Base-by-base conservation (phyloP, 2,329 filamentous ascomycete genomes). In the Fusarium cicatricum region DNA sequence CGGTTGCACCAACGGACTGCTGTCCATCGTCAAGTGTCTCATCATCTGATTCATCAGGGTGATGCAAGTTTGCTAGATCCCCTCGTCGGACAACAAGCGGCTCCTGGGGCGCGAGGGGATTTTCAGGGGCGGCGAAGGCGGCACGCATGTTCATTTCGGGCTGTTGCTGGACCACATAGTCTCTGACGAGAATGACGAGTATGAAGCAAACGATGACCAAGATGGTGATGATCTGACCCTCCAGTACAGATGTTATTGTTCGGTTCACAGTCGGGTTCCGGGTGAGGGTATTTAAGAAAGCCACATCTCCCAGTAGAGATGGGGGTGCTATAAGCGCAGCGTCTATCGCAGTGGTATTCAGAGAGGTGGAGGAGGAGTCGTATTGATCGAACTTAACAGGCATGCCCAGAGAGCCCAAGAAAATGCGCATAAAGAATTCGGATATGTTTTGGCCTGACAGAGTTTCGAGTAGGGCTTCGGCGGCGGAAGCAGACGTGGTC, bases 81-180 rank as follows among this genome's bases (percentile, higher is more conserved):
- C 67, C 67, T 11, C 55, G 59, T 19, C 64, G 65, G 15, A 70
- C 57, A 36, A 61, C 57, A 29, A 66, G 60, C 10, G 65, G 64
- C 28, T 70, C 69, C 23, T 64, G 65, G n/a, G 60, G 52, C 8
- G 52, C 57, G 3, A 70, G 57, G 5, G 70, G 67, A 28, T 74
- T 70, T 31, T 73, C 74, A 12, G 69, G 68, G 8, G 79, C 83
- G 11, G 82, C 85, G 69, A 87, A 84, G 4, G 84, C 85, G 9
- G 83, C 88, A 1, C 87, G 89, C 79, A 95, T 88, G 68, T 96
- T 96, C 65, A 95, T 89, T 62, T 93, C 89, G 5, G 94, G 95
- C 71, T 99, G 95, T 72, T 99, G 95, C 72, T 99, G 95, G 10
- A 99, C 92, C 44, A 99, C 95, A 84, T 97, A 99, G 77, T 99